phyloP scores from a whole-genome alignment of 768 basidiomycete genomes.

The Auricularia sp. region DNA sequence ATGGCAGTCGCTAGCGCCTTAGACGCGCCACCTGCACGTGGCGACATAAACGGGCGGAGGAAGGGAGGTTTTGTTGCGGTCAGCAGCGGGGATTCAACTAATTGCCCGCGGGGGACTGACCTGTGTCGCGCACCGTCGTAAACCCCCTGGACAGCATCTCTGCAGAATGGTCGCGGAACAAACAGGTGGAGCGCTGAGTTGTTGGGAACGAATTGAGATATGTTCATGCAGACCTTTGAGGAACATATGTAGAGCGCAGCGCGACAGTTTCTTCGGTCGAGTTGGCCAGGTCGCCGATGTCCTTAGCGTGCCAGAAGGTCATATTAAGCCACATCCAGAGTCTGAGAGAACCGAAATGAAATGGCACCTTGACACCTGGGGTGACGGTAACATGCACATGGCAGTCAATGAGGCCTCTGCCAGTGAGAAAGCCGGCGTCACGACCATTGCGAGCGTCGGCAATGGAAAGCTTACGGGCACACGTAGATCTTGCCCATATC shows the following conservation, averaged over 20 bases:
- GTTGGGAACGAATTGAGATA: too few species aligned
- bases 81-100: too few species aligned
- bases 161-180: neutral
- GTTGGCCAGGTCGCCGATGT: constrained; percentile 27
- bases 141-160: constrained; percentile 32
- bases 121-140: constrained; percentile 31
- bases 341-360: too few species aligned
- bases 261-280: constrained; percentile 24
- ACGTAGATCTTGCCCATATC: constrained; percentile 29
- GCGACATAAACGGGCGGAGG: too few species aligned
- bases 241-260: constrained; percentile 29
- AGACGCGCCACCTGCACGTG: constrained; percentile 22
- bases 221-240: constrained; percentile 19
- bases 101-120: too few species aligned
- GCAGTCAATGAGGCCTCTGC: constrained; percentile 33
- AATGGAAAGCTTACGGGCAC: constrained; percentile 24
- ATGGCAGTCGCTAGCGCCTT: constrained; percentile 30
- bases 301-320: constrained; percentile 7
- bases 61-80: too few species aligned
- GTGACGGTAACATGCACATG: constrained; percentile 36
- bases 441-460: too few species aligned
- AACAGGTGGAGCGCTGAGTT: too few species aligned
- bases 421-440: too few species aligned
- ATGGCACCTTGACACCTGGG: constrained; percentile 22
- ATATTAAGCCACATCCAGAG: too few species aligned